Evolutionary conservation across 208 protist genomes (phyloP), one percentile per base, ranked within the genome.

Genomic region (Endotrypanum monterogeii): DNA sequence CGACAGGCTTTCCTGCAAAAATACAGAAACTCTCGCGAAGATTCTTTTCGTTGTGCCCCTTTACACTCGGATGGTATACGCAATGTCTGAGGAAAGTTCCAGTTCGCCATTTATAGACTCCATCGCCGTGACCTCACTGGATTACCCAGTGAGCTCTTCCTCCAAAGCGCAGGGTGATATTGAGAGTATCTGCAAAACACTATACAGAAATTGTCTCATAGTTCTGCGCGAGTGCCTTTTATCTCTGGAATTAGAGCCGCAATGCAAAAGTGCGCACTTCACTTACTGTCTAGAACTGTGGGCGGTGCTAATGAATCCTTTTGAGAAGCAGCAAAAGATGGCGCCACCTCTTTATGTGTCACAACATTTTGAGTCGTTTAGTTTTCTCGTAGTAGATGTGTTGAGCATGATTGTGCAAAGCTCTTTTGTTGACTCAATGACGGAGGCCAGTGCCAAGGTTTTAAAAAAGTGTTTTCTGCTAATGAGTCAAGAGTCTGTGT

Each of bases 211-310:
- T 74, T 86, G 75, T 30, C 73, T 94, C 18, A 84, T 89, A 68
- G 70, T 84, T 1, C 58, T 96, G 44, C 84, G 90, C 25, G 80
- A 89, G 71, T 83, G 78, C 52, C 28, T 93, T 14, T 55, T 95
- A 39, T 94, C 90, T 18, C 73, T 96, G 18, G 78, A 87, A 23
- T 71, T 74, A 32, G 87, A 92, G 60, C 72, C 81, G 39, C 44
- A 88, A 51, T 90, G 83, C 78, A 82, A 80, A 39, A 79, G 71
- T 48, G 71, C 83, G 35, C 89, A 94, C 65, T 86, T 95, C 62
- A 91, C 89, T 30, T 93, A 93, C 71, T 74, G 79, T 28, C 69
- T 96, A 16, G 85, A 91, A 60, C 78, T 96, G 56, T 96, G 92
- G 90, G 80, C 86, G 69, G 76, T 79, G n/a, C 67, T 94, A 7